These are phyloP conservation scores for Astrocystis sublimbata DNA, from an alignment of 495 filamentous ascomycete species.

Conservation along the genomic window DNA sequence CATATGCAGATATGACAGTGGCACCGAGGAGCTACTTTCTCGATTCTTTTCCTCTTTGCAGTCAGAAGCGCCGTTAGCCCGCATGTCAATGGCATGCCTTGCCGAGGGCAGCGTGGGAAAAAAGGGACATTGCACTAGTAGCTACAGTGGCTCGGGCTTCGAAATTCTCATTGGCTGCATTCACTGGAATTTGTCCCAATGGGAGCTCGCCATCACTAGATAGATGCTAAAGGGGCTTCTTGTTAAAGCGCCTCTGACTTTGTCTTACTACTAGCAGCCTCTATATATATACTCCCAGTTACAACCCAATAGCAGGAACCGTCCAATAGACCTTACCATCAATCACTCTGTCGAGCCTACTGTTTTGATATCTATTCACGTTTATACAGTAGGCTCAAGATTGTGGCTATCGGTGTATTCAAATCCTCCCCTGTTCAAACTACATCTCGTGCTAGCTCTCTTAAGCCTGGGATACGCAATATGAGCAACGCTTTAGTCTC, in stretches of 20 bases:
- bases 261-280: not conserved
- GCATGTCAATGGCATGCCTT: not conserved
- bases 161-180: constrained; percentile 11
- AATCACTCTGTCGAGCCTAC: not conserved
- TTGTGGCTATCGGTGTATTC: not conserved
- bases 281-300: not conserved
- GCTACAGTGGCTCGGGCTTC: not conserved
- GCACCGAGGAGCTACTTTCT: constrained; percentile 4
- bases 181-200: constrained; percentile 1
- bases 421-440: not conserved
- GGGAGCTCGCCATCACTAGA: constrained; percentile 6
- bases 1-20: too few relatives aligned
- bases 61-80: not conserved
- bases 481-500: not conserved
- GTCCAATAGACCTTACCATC: not conserved
- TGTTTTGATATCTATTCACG: not conserved
- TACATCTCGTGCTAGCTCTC: not conserved
- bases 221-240: not conserved
- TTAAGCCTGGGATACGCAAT: not conserved
- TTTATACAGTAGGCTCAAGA: not conserved
- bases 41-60: constrained; percentile 3
- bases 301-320: not conserved
- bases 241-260: not conserved
- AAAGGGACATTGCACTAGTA: not conserved
- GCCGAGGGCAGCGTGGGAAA: not conserved